These are phyloP conservation scores for Tricholoma sp. DNA, from an alignment of 768 basidiomycete genomes.

Conservation along the genomic window DNA sequence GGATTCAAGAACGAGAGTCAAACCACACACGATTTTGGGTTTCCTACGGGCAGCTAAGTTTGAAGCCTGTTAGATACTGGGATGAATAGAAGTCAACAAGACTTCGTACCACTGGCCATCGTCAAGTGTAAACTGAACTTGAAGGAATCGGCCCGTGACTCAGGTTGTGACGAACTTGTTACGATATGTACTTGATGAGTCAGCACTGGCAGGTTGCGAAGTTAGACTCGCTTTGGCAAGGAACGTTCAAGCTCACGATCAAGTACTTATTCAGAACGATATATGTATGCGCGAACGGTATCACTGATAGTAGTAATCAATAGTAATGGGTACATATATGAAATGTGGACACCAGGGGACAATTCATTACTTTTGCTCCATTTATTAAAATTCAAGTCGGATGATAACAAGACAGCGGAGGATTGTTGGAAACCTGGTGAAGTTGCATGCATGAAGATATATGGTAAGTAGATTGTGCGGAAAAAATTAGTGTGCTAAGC, in stretches of 20 bases:
- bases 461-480: not conserved
- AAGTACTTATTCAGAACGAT: too few relatives aligned
- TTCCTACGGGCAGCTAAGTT: slow-evolving; percentile 31
- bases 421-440: not conserved
- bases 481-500: slow-evolving; percentile 3
- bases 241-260: too few relatives aligned
- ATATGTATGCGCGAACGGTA: too few relatives aligned
- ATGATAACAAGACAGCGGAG: slow-evolving; percentile 5
- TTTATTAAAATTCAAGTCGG: slow-evolving; percentile 1
- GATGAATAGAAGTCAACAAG: not conserved
- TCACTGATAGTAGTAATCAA: too few relatives aligned
- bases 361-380: not conserved
- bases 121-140: not conserved
- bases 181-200: too few relatives aligned
- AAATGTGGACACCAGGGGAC: not conserved
- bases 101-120: slow-evolving; percentile 20
- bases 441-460: not conserved
- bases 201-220: too few relatives aligned
- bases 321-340: too few relatives aligned
- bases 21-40: slow-evolving; percentile 41
- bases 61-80: not conserved
- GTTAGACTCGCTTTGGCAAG: too few relatives aligned
- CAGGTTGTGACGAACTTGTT: too few relatives aligned
- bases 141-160: not conserved
- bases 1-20: slow-evolving; percentile 2